Conservation (phyloP, 176 grass and related monocot species). For the Cenchrus americanus region DNA sequence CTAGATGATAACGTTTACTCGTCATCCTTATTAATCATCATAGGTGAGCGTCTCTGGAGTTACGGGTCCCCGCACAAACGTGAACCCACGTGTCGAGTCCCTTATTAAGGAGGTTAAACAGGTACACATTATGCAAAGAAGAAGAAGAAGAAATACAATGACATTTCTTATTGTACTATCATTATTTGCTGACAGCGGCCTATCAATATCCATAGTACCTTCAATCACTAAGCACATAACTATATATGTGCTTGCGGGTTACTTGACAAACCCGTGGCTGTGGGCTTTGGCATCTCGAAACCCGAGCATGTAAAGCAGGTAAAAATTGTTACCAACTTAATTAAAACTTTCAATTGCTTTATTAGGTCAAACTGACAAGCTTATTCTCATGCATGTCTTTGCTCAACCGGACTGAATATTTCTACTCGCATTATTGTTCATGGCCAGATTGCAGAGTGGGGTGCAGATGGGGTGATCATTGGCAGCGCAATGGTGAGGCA, state of each 20-base stretch:
- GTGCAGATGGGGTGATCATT: constrained; percentile 83
- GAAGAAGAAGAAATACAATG: too few species aligned
- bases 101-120: constrained; percentile 78
- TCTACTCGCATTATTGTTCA: too few species aligned
- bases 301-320: constrained; percentile 85
- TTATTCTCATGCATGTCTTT: too few species aligned
- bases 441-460: constrained; percentile 70
- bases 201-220: too few species aligned
- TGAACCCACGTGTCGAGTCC: constrained; percentile 61
- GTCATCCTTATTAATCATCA: too few species aligned
- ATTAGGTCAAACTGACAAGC: too few species aligned
- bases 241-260: not conserved
- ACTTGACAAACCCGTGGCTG: constrained; percentile 72
- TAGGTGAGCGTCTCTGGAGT: constrained; percentile 77
- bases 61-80: constrained; percentile 62
- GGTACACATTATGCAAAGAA: not conserved
- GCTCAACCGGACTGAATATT: too few species aligned
- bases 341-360: not conserved
- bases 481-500: constrained; percentile 84
- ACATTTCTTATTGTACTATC: too few species aligned
- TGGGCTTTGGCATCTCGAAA: constrained; percentile 86
- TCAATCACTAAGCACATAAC: too few species aligned
- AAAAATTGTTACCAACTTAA: not conserved
- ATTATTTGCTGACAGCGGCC: too few species aligned
- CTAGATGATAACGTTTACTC: not conserved